Percentiles rank a stretch among this genome's conserved stretches.
phyloP scores from a whole-genome alignment of 208 protist genomes.

The Leptomonas seymouri region DNA sequence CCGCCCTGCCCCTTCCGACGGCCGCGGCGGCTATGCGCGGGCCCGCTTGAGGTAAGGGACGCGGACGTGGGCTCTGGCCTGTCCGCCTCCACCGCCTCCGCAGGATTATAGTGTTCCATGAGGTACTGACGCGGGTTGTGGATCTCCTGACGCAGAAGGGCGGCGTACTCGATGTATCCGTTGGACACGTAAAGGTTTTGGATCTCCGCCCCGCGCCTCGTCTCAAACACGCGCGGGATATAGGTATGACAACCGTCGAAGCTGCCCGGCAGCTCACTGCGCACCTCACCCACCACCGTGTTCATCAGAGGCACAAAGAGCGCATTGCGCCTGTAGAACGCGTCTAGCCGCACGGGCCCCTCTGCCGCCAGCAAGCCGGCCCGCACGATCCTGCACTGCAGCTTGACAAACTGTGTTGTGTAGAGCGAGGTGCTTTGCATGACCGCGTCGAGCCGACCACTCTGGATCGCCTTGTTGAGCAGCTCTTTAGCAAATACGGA shows the following conservation, averaged over 20 bases:
- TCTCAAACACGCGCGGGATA: constrained; percentile 56
- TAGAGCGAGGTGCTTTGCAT: constrained; percentile 61
- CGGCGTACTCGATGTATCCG: constrained; percentile 69
- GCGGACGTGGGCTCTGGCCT: background rate
- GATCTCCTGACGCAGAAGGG: constrained; percentile 55
- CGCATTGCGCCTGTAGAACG: constrained; percentile 56
- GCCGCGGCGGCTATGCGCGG: constrained; percentile 20
- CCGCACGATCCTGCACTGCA: constrained; percentile 67
- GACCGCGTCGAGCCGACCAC: constrained; percentile 43
- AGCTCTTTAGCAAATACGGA: constrained; percentile 62
- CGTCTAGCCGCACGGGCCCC: constrained; percentile 56
- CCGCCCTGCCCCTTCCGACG: constrained; percentile 25
- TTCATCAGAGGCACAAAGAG: constrained; percentile 62
- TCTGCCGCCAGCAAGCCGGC: constrained; percentile 66
- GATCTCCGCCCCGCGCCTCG: constrained; percentile 45
- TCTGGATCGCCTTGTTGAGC: constrained; percentile 47
- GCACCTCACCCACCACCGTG: constrained; percentile 39
- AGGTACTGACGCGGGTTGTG: constrained; percentile 69
- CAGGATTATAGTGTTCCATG: constrained; percentile 57
- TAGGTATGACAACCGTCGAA: constrained; percentile 54
- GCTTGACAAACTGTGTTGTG: constrained; percentile 69
- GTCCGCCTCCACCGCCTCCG: constrained; percentile 5
- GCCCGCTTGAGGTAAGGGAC: background rate
- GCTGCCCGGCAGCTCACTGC: constrained; percentile 52
- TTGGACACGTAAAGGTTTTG: constrained; percentile 81